A percentile compares a stretch with the other conserved stretches of the same genome.
These are phyloP conservation scores for Discostella stelligera DNA, from an alignment of 352 stramenopile genomes.

Conservation along the genomic window DNA sequence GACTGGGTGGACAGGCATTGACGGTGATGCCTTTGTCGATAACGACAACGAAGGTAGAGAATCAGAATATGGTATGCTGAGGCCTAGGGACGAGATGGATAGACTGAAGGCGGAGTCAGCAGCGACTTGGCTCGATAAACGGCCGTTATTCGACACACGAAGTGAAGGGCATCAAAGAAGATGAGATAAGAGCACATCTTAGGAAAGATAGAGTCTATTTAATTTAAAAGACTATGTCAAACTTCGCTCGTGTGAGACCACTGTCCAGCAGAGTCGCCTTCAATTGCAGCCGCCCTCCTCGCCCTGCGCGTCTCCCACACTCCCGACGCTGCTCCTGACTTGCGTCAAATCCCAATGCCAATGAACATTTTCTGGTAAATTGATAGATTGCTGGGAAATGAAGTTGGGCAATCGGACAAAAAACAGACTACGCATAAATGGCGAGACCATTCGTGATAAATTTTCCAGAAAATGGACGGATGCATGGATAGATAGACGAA, in stretches of 20 bases:
- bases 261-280: too few species aligned
- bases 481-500: constrained; percentile 74
- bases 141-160: too few species aligned
- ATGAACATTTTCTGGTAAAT: constrained; percentile 88
- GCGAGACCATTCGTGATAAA: constrained; percentile 41
- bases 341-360: too few species aligned
- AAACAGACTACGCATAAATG: constrained; percentile 62
- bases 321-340: too few species aligned
- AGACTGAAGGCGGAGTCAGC: constrained; percentile 6
- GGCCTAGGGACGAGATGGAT: constrained; percentile 27
- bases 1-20: constrained; percentile 67
- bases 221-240: too few species aligned
- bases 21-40: constrained; percentile 66
- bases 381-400: constrained; percentile 81
- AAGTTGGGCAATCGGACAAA: constrained; percentile 46
- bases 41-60: constrained; percentile 48
- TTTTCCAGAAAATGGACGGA: constrained; percentile 74
- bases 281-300: too few species aligned
- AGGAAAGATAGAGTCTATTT: too few species aligned
- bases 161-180: too few species aligned
- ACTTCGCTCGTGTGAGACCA: too few species aligned
- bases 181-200: too few species aligned
- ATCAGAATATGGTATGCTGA: not conserved
- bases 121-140: constrained; percentile 6
- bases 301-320: too few species aligned